Evolutionary conservation across 2,329 filamentous ascomycete genomes (phyloP), one percentile per base, ranked within the genome.

Genomic region (Phialemonium atrogriseum): DNA sequence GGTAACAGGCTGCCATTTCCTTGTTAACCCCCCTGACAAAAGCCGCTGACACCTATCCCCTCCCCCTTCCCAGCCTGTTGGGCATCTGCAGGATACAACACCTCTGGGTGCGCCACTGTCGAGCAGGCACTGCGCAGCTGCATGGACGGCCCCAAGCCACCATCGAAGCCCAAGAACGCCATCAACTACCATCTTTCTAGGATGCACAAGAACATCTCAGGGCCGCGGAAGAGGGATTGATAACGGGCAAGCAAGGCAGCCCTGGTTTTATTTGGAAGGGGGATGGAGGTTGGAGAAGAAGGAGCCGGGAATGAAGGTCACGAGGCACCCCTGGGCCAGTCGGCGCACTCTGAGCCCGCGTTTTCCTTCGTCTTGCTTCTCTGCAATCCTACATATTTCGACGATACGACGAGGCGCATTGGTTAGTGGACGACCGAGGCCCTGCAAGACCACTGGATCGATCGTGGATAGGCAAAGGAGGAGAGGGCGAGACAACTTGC

Each of bases 121-220:
- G 76, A 80, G 56, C 65, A 66, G 34, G 65, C 74, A 32, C 62
- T 83, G 37, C 70, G 78, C 17, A 56, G 59, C 19, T 83, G 77
- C 61, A 94, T 95, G 86, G 89, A 96, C 64, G 73, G 73, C 34
- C 78, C 80, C 40, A 76, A 50, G 67, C 66, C 55, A 37, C 47
- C 59, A 25, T 47, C 59, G 10, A 51, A 56, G 31, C 50, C 55
- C 19, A 73, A 75, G 54, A 85, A 80, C 64, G 89, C 78, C 56
- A 87, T 96, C 73, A 96, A 96, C 63, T 88, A 88, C 68, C 88
- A 95, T 56, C 66, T 96, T 25, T 73, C 74, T 44, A 76, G 91
- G 66, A 93, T 66, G 73, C 80, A 62, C 71, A 80, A 50, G 70
- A 77, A 43, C 64, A 77, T 72, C 74, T 88, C 58, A n/a, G 60